Evolutionary conservation across 2,329 filamentous ascomycete genomes (phyloP).

Genomic region (Hymenoscyphus albidus): DNA sequence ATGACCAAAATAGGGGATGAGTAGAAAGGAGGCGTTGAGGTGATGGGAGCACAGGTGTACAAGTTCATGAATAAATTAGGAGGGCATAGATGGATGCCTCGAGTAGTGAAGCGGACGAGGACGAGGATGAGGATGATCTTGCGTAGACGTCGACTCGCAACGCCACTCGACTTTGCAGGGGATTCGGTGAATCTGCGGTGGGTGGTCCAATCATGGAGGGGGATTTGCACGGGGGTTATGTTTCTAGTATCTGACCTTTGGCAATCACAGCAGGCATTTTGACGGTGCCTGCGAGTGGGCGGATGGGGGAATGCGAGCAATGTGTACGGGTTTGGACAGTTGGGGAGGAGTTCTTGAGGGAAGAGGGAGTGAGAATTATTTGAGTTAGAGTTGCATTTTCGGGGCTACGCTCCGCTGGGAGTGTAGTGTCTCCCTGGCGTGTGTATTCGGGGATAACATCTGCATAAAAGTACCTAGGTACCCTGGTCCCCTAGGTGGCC

Average conservation of each 20-base stretch:
- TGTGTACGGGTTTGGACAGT: no score
- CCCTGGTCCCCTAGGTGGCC: no score
- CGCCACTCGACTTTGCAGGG: slow-evolving; percentile 15
- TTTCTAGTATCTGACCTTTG: slow-evolving; percentile 28
- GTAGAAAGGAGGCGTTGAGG: neutral
- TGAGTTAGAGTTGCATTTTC: no score
- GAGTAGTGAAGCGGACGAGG: slow-evolving; percentile 5
- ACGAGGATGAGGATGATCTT: neutral
- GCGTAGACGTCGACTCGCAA: slow-evolving; percentile 13
- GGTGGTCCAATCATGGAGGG: slow-evolving; percentile 15
- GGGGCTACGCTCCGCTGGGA: no score
- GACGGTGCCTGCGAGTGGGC: slow-evolving; percentile 8
- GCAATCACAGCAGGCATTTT: slow-evolving; percentile 30
- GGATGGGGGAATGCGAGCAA: no score
- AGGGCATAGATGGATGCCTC: slow-evolving; percentile 8
- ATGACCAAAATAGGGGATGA: neutral
- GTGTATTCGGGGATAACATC: no score
- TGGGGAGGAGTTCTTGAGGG: neutral
- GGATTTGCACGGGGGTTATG: slow-evolving; percentile 5
- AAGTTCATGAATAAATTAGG: neutral
- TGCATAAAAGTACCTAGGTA: no score
- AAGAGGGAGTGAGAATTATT: neutral
- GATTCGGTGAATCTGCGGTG: slow-evolving; percentile 14
- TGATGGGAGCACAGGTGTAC: neutral
- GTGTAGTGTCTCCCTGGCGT: no score